Percentiles rank a stretch among this genome's conserved stretches.
Evolutionary conservation across 1,284 basidiomycete genomes (phyloP).

Genomic region (Cryptococcus wingfieldii): DNA sequence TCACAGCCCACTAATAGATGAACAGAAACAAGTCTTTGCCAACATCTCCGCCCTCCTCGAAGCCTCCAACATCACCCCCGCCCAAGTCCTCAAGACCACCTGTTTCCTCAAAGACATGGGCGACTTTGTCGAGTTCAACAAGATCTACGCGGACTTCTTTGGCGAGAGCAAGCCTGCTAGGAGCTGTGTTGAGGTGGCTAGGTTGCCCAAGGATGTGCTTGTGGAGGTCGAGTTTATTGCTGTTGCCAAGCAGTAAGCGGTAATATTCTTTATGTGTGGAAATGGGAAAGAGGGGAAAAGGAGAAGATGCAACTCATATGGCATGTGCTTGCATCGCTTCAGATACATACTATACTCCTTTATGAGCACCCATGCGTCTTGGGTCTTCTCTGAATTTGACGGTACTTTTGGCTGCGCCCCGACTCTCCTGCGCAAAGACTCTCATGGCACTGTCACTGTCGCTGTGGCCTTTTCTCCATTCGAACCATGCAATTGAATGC

Average conservation of each 20-base stretch:
- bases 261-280: not conserved
- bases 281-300: not conserved
- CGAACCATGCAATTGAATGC: no score
- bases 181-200: slow-evolving; percentile 78
- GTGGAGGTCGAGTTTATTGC: slow-evolving; percentile 75
- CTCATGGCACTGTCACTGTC: no score
- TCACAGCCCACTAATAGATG: not conserved
- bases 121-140: slow-evolving; percentile 81
- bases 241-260: slow-evolving; percentile 30
- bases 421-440: no score
- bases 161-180: slow-evolving; percentile 89
- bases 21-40: slow-evolving; percentile 67
- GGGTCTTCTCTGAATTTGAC: no score
- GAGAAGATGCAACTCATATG: not conserved
- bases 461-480: no score
- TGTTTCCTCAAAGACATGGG: slow-evolving; percentile 92
- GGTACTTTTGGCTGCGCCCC: no score
- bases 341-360: no score
- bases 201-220: slow-evolving; percentile 70
- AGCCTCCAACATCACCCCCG: slow-evolving; percentile 70
- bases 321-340: no score
- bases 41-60: slow-evolving; percentile 82
- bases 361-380: no score
- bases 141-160: slow-evolving; percentile 68
- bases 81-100: slow-evolving; percentile 79